Evolutionary conservation across 768 basidiomycete species (phyloP).

Genomic region (Podaxis sp.): DNA sequence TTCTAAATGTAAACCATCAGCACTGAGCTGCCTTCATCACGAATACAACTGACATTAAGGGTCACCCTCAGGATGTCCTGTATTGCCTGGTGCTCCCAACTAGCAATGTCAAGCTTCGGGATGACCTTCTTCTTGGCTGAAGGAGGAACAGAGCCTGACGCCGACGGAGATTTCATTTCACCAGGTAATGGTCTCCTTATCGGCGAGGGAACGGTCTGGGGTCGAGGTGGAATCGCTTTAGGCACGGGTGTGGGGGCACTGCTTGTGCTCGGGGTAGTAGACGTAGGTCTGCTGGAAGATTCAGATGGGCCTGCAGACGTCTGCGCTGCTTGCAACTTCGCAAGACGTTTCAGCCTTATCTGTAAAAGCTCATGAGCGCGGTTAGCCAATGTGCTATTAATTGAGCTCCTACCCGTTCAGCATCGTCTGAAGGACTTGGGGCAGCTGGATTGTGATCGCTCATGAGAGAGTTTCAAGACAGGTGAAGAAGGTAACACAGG

Average conservation of each 20-base stretch:
- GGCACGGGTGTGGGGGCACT: constrained; percentile 9
- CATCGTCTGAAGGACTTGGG: constrained; percentile 68
- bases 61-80: constrained; percentile 74
- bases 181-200: constrained; percentile 34
- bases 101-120: constrained; percentile 44
- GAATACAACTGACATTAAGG: constrained; percentile 55
- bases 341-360: constrained; percentile 93
- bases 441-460: constrained; percentile 27
- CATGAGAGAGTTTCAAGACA: not conserved
- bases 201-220: constrained; percentile 38
- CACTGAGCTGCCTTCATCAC: not conserved
- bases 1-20: constrained; percentile 37
- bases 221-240: constrained; percentile 28
- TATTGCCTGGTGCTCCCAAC: constrained; percentile 78
- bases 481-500: not conserved
- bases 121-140: constrained; percentile 50
- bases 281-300: constrained; percentile 26
- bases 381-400: not conserved
- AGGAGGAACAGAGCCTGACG: constrained; percentile 28
- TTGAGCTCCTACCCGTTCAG: constrained; percentile 62
- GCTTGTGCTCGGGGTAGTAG: constrained; percentile 18
- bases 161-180: constrained; percentile 29
- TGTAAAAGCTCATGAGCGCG: constrained; percentile 30
- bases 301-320: constrained; percentile 23
- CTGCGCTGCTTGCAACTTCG: constrained; percentile 62